These are phyloP conservation scores for Paxillus involutus DNA, from an alignment of 768 basidiomycete genomes.

Conservation along the genomic window DNA sequence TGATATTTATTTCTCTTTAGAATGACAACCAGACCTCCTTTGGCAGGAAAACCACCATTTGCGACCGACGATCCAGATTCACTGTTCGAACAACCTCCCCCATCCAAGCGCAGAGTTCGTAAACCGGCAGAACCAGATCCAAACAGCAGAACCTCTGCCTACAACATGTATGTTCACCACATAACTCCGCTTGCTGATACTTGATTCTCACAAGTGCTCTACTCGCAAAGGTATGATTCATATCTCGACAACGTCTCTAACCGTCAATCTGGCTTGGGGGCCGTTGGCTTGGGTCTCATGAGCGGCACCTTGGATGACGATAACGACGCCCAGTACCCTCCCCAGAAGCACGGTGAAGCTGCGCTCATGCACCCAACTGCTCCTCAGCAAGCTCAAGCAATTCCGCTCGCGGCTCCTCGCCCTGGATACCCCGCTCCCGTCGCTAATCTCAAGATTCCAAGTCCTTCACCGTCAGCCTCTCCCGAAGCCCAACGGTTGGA, in stretches of 20 bases:
- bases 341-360: constrained; percentile 27
- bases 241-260: constrained; percentile 45
- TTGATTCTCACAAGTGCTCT: constrained; percentile 8
- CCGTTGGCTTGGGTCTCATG: constrained; percentile 49
- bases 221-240: constrained; percentile 55
- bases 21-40: not conserved
- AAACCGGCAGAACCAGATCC: constrained; percentile 48
- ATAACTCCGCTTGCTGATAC: not conserved
- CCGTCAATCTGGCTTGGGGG: constrained; percentile 55
- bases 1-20: constrained; percentile 16
- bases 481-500: constrained; percentile 24
- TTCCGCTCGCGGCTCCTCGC: constrained; percentile 63
- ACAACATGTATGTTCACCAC: constrained; percentile 58
- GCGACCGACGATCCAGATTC: constrained; percentile 70
- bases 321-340: constrained; percentile 24
- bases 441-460: constrained; percentile 59
- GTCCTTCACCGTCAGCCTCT: constrained; percentile 42
- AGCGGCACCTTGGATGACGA: constrained; percentile 43
- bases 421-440: constrained; percentile 77
- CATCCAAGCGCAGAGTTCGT: constrained; percentile 38
- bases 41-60: not conserved
- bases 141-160: constrained; percentile 59
- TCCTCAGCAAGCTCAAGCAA: constrained; percentile 29
- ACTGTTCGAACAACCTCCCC: constrained; percentile 48
- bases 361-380: constrained; percentile 32